Base-by-base conservation (phyloP, 495 filamentous ascomycete species). In the Penicillium waksmanii region DNA sequence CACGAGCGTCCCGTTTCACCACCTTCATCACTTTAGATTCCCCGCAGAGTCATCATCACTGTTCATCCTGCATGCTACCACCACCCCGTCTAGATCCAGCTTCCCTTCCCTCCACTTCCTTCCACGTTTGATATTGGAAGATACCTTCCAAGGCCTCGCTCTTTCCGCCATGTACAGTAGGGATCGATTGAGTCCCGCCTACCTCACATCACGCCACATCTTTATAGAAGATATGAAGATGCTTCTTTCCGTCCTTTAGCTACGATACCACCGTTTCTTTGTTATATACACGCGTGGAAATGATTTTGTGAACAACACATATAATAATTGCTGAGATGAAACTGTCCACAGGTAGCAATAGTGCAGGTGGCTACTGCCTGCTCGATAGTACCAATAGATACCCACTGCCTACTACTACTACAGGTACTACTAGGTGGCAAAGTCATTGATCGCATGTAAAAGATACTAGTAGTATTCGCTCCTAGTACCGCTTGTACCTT, bases 91-190 rank as follows among this genome's bases (percentile, higher is more conserved):
- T 21, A 19, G 42, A 18, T 17, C 42, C 17, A 46, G 9, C 10
- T 21, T 46, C 42, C 0, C 36, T 8, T 31, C 27, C 27, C 27
- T 31, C 8, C 27, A 7, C 27, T 31, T 31, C 27, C 5, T 5
- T 31, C 8, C 27, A 31, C 27, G 8, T 31, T 31, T 31, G 27
- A 31, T 31, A 31, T 31, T 31, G 27, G 27, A 31, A 31, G 27
- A 31, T 31, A 6, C 27, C 0, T 31, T 31, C 27, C 8, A 31
- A 31, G 6, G 27, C 27, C 42, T 46, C 42, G 42, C 3, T 46
- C 42, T 46, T 46, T 48, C 18, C 19, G 44, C 34, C 34, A 9
- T 51, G 56, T 58, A 58, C 23, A 58, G 46, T 43, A 58, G 56
- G 56, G 56, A 52, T 46, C n/a, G 9, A 38, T 34, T 27, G 66